Base-by-base conservation (phyloP, 257 asterid species). In the Fraxinus pennsylvanica region DNA sequence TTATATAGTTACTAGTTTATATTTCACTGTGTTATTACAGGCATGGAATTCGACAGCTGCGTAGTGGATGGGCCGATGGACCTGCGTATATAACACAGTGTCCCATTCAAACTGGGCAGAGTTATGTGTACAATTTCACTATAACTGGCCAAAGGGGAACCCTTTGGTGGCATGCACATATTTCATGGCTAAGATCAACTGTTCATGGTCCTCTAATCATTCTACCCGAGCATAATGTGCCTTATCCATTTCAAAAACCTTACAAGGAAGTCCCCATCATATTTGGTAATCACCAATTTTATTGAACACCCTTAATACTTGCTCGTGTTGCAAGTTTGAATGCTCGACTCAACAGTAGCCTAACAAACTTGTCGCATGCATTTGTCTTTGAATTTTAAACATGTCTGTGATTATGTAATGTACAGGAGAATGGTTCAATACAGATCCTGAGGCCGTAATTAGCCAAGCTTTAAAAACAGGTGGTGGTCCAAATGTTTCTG, bases 341-440 rank as follows among this genome's bases (percentile, higher is more conserved):
- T 57, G 27, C 27, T 57, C 27, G 27, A 57, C 66, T 57, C 29
- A 10, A 17, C n/a, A 6, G 27, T 6, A 1, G 27, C 27, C 12
- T 7, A n/a, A 57, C 27, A 19, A n/a, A 17, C 1, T 2, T 54
- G 27, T 10, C 15, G 4, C 0, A 14, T 10, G 50, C 50, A 41
- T 41, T 39, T 43, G 17, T 43, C 17, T 13, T 43, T 43, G 52
- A 43, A 12, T 10, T 43, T 43, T 43, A 12, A 43, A 43, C 17
- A 12, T 43, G 52, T 13, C 52, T 10, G 15, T 12, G 29, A 19
- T 3, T 57, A 21, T n/a, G 13, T 21, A n/a, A 50, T 71, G 38
- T 21, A 39, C 13, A 81, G 89, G 87, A 38, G 86, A 83, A 84
- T 84, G 89, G 89, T 86, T 85, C 81, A 45, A 84, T 67, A 79